Conservation (phyloP, 2,329 filamentous ascomycete species). For the Teratosphaeria viscida region DNA sequence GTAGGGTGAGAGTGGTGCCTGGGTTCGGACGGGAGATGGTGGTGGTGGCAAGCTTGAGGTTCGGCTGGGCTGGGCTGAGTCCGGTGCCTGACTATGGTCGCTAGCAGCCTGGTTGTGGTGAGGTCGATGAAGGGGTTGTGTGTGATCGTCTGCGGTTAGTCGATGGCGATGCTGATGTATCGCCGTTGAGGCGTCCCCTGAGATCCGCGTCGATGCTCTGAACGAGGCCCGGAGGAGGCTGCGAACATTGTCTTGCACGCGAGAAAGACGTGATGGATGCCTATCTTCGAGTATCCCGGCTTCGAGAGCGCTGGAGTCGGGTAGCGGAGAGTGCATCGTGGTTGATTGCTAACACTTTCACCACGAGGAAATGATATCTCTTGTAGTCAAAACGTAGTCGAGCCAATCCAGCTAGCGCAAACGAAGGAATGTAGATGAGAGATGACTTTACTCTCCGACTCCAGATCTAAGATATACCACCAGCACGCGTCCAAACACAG, state of each 20-base stretch:
- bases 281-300: constrained; percentile 24
- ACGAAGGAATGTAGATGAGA: background rate
- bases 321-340: constrained; percentile 17
- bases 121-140: background rate
- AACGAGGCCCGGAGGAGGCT: constrained; percentile 22
- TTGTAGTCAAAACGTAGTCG: background rate
- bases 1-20: constrained; percentile 7
- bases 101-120: background rate
- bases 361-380: background rate
- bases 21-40: background rate
- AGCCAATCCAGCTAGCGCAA: background rate
- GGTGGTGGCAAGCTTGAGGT: constrained; percentile 5
- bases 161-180: background rate
- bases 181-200: background rate
- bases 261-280: constrained; percentile 16
- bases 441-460: background rate
- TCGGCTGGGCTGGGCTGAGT: constrained; percentile 13
- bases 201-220: constrained; percentile 8
- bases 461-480: background rate
- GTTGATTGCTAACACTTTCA: background rate
- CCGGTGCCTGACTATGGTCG: background rate
- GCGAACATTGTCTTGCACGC: constrained; percentile 25
- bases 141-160: constrained; percentile 2
- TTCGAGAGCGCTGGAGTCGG: constrained; percentile 23
- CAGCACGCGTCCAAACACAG: background rate